Base-by-base conservation (phyloP, 2,329 filamentous ascomycete species). In the Fusarium caatingaense region DNA sequence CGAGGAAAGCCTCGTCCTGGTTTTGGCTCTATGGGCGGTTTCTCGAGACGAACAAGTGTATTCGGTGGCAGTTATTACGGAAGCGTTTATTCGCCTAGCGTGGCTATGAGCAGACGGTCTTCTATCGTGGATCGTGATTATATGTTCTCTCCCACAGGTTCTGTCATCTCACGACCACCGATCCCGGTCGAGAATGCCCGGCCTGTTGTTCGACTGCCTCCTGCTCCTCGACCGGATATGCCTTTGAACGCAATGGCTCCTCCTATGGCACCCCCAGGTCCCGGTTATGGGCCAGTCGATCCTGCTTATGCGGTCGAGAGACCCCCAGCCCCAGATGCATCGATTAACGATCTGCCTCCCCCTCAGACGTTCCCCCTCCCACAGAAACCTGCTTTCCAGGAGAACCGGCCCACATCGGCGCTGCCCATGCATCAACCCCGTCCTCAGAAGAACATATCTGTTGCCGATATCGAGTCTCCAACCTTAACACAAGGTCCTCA, bases 381-480 rank as follows among this genome's bases (percentile, higher is more conserved):
- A 16, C 87, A 88, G 75, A 88, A 86, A 76, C 87, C 87, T 28
- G 79, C 81, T 21, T 85, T 87, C 78, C 84, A 88, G 71, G 87
- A 90, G 76, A 89, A 84, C 71, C 82, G 85, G 16, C 74, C 74
- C 45, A 80, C 84, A 8, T 79, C 82, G 45, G 78, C 82, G 40
- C 83, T 88, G 71, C 88, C 93, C 1, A 97, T 98, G 90, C 93
- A 98, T 78, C 96, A 98, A 78, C 96, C 96, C 60, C 91, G 93
- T 55, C 95, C 96, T 11, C 94, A 98, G 79, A 98, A 98, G 84
- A 87, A 94, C 8, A 93, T 98, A 32, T 98, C 94, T 12, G 90
- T 98, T 62, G 93, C 93, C 60, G 94, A 93, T 74, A 97, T 98
- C 72, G 96, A 98, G 79, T 92, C 92, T 10, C 93, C 94, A 6